Base-by-base conservation (phyloP, 2,329 filamentous ascomycete species). In the Xylaria sp. region DNA sequence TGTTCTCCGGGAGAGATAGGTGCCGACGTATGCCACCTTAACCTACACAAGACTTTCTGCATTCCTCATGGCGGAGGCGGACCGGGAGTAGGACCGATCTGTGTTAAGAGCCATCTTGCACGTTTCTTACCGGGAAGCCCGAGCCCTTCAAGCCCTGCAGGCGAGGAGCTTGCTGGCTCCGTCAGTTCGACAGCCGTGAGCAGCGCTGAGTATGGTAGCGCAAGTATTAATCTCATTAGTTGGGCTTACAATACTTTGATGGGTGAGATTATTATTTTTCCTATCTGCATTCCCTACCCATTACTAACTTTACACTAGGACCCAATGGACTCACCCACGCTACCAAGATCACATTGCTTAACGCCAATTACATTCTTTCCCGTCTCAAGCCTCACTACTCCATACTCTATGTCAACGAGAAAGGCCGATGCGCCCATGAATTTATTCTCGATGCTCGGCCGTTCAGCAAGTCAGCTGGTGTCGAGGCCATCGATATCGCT, bases 21-120 rank as follows among this genome's bases (percentile, higher is more conserved):
- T 23, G 95, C 95, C 36, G 95, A 98, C 79, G 94, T 98, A 48
- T 98, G 95, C 87, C 95, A 98, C 84, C 86, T 98, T 69, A 98
- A 98, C 82, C 87, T 98, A 51, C 95, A 98, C 89, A 98, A 98
- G 88, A 98, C 95, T 2, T 98, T 98, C 86, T 98, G 95, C 80
- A 98, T 98, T 77, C 95, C 95, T 56, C 95, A 98, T 81, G 95
- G 95, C 64, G 95, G 95, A 72, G 95, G 95, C 73, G 95, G 95
- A 18, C 95, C 95, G 10, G 95, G 95, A 76, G 93, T 98, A 46
- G 95, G 95, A 1, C 95, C 95, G 62, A 97, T 98, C 74, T 94
- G 94, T 78, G 95, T 97, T 64, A 96, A 94, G 79, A 83, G 89
- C 69, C 93, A 97, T 77, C 89, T 98, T 59, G 83, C 87, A 7